A percentile compares a stretch with the other conserved stretches of the same genome.
Conservation (phyloP, 441 rosid genomes). For the Bocquillonia castaneifolia region DNA sequence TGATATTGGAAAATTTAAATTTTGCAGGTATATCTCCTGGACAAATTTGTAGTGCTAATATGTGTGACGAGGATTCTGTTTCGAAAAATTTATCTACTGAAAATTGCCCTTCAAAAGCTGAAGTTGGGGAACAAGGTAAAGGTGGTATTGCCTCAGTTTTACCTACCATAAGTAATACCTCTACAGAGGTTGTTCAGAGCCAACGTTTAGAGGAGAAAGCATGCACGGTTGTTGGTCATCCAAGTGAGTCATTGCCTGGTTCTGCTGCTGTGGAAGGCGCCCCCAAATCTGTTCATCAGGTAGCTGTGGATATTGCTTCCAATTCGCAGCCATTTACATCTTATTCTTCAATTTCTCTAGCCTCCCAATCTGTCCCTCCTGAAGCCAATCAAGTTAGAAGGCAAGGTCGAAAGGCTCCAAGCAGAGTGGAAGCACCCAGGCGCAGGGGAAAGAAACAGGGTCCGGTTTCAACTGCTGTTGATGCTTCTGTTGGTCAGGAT, state of each 20-base stretch:
- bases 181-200: constrained; percentile 28
- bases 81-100: constrained; percentile 35
- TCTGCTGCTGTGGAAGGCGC: constrained; percentile 23
- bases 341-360: constrained; percentile 23
- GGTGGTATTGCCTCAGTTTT: constrained; percentile 23
- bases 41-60: constrained; percentile 30
- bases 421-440: constrained; percentile 38
- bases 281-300: constrained; percentile 19
- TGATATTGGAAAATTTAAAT: constrained; percentile 18
- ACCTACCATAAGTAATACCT: constrained; percentile 24
- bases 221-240: constrained; percentile 18
- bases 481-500: constrained; percentile 34
- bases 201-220: constrained; percentile 30
- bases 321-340: constrained; percentile 31
- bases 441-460: constrained; percentile 46
- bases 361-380: constrained; percentile 26
- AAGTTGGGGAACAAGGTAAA: constrained; percentile 25
- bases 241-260: constrained; percentile 22
- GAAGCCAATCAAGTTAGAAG: constrained; percentile 35
- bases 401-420: constrained; percentile 41
- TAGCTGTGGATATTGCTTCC: constrained; percentile 23
- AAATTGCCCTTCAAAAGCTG: constrained; percentile 29
- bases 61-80: constrained; percentile 30
- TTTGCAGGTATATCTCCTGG: constrained; percentile 39
- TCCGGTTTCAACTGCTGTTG: constrained; percentile 30